Base-by-base conservation (phyloP, 768 basidiomycete species). In the Xanthoconium purpureum region DNA sequence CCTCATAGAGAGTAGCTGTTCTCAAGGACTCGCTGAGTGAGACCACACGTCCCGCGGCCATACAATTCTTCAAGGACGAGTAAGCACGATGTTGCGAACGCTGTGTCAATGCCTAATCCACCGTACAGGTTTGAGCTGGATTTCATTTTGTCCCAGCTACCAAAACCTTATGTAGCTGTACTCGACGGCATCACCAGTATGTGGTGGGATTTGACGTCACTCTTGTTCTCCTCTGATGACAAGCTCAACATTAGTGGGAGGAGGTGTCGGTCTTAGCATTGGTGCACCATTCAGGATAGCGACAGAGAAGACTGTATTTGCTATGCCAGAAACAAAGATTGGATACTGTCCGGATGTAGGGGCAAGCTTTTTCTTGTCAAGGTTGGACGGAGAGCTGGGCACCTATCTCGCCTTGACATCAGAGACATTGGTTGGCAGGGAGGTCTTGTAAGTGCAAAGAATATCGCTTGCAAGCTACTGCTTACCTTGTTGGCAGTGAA, bases 291-390 rank as follows among this genome's bases (percentile, higher is more conserved):
- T 98, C 73, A 83, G 97, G 57, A 82, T 99, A 54, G 95, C 95
- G 5, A 98, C 96, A 4, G 94, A 96, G 71, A 89, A 89, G 29
- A 97, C 95, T 0, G 56, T 81, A 1, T 91, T 98, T 69, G 88
- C 94, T 7, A 98, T 98, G 97, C 97, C 97, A 15, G 97, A 99
- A 76, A 94, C 91, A 13, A 90, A 89, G 65, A 94, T 94, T 64
- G 90, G 89, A 43, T 93, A 91, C 68, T 84, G 76, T 60, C 95
- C 96, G 30, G 96, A 99, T 72, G 95, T 99, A 28, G 97, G 97
- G 18, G 89, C 88, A 30, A 94, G 84, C 64, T 91, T 84, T 75
- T 95, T 94, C 77, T 76, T 99, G 48, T 87, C 94, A 37, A 83
- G 87, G 60, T 74, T 98, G 57, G 97, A 99, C 66, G 97, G 97